Percentiles rank a stretch among this genome's conserved stretches.
Evolutionary conservation across 1,139 yeast genomes (phyloP).

Genomic region (Pichia cactophila): DNA sequence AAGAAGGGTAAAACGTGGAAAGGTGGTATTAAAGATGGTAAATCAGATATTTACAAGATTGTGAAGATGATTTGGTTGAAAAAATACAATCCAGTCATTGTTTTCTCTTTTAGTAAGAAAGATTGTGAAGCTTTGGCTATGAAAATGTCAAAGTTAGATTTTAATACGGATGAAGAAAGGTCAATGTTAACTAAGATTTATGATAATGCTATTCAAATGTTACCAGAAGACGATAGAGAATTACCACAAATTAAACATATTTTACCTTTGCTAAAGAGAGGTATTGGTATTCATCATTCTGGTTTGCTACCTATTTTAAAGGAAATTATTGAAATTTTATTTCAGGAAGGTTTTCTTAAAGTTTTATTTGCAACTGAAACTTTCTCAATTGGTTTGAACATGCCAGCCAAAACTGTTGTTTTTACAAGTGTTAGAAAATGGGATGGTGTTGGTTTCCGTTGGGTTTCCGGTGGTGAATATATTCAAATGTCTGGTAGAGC

Average conservation of each 20-base stretch:
- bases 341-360: conserved; percentile 92
- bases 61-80: conserved; percentile 97
- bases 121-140: conserved; percentile 93
- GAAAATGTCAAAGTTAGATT: conserved; percentile 91
- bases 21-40: conserved; percentile 74
- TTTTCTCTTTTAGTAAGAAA: conserved; percentile 90
- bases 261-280: conserved; percentile 79
- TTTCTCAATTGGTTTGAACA: conserved; percentile 94
- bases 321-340: conserved; percentile 92
- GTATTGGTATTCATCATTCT: conserved; percentile 97
- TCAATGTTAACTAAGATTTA: conserved; percentile 83
- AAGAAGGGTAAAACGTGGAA: conserved; percentile 78
- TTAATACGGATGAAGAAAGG: conserved; percentile 87
- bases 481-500: conserved; percentile 99
- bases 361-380: conserved; percentile 97
- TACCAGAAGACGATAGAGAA: conserved; percentile 86
- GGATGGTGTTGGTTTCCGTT: conserved; percentile 95
- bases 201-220: conserved; percentile 75
- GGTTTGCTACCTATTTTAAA: conserved; percentile 92
- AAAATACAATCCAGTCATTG: conserved; percentile 95
- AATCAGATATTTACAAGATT: conserved; percentile 90
- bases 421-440: conserved; percentile 96
- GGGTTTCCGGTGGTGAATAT: conserved; percentile 99
- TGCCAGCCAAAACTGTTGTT: conserved; percentile 96
- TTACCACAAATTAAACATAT: conserved; percentile 91